Evolutionary conservation across 2,329 filamentous ascomycete species (phyloP).

Genomic region (Fusarium oligoseptatum): DNA sequence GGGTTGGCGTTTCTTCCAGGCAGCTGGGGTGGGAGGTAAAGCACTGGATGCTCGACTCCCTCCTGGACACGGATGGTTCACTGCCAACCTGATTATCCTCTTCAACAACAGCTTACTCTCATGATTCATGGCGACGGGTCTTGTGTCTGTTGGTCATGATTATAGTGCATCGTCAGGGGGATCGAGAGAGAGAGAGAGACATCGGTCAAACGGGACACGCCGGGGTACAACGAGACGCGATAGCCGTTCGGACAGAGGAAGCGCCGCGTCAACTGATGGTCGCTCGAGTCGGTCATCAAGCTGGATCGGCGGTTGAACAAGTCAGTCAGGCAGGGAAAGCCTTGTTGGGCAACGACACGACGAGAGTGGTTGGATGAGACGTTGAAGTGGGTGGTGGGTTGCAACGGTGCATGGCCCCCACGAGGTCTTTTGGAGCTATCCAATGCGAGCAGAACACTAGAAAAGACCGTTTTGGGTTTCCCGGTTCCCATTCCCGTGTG

Average conservation of each 20-base stretch:
- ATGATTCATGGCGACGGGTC: constrained; percentile 8
- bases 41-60: constrained; percentile 25
- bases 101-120: constrained; percentile 11
- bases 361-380: neutral
- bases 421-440: neutral
- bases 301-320: constrained; percentile 27
- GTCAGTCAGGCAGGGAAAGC: constrained; percentile 28
- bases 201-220: constrained; percentile 13
- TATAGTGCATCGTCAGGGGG: constrained; percentile 19
- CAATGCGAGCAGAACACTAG: neutral
- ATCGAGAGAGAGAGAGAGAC: constrained; percentile 10
- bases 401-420: constrained; percentile 19
- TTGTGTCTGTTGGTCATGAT: constrained; percentile 9
- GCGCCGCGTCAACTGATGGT: neutral
- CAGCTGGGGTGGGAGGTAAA: constrained; percentile 17
- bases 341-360: constrained; percentile 27
- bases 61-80: constrained; percentile 24
- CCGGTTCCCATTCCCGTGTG: neutral
- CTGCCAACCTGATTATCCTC: constrained; percentile 18
- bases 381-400: constrained; percentile 20
- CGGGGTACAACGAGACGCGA: constrained; percentile 1
- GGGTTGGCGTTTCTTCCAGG: constrained; percentile 38
- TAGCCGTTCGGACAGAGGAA: constrained; percentile 2
- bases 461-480: neutral
- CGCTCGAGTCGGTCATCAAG: neutral